Percentiles rank a stretch among this genome's conserved stretches.
Evolutionary conservation across 768 basidiomycete species (phyloP).

Genomic region (Pulveroboletus sp.): DNA sequence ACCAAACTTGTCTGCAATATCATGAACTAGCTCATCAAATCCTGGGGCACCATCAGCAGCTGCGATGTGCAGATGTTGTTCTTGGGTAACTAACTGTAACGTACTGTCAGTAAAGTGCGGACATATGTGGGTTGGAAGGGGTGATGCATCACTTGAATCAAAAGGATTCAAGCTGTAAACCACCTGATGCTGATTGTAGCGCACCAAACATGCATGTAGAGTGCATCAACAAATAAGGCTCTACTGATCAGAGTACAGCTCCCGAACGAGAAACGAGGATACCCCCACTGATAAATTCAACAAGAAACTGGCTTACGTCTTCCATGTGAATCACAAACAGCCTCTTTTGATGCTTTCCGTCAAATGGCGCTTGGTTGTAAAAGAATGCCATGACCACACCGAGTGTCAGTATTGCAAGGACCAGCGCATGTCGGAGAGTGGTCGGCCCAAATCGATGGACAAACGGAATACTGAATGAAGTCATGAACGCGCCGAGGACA

Average conservation of each 20-base stretch:
- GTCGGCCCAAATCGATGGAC: constrained; percentile 60
- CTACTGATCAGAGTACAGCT: too few relatives aligned
- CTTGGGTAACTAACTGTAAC: constrained; percentile 60
- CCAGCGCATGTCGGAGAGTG: constrained; percentile 36
- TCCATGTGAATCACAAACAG: constrained; percentile 80
- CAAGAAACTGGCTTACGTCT: constrained; percentile 51
- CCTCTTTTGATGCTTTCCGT: constrained; percentile 81
- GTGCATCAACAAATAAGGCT: too few relatives aligned
- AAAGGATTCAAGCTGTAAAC: not conserved
- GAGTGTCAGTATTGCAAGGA: constrained; percentile 44
- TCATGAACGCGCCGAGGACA: constrained; percentile 46
- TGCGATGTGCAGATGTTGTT: constrained; percentile 76
- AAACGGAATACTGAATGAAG: constrained; percentile 66
- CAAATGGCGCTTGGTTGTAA: constrained; percentile 60
- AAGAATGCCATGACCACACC: constrained; percentile 57
- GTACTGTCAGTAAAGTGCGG: constrained; percentile 1
- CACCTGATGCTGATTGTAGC: too few relatives aligned
- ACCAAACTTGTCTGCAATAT: constrained; percentile 61
- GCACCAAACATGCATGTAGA: not conserved
- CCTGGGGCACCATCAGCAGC: constrained; percentile 80
- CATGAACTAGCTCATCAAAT: constrained; percentile 54
- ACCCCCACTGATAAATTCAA: not conserved
- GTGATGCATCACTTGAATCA: too few relatives aligned
- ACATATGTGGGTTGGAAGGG: not conserved
- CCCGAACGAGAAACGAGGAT: too few relatives aligned